phyloP scores from a whole-genome alignment of 208 protist genomes.

The Sergeia podlipaevii region DNA sequence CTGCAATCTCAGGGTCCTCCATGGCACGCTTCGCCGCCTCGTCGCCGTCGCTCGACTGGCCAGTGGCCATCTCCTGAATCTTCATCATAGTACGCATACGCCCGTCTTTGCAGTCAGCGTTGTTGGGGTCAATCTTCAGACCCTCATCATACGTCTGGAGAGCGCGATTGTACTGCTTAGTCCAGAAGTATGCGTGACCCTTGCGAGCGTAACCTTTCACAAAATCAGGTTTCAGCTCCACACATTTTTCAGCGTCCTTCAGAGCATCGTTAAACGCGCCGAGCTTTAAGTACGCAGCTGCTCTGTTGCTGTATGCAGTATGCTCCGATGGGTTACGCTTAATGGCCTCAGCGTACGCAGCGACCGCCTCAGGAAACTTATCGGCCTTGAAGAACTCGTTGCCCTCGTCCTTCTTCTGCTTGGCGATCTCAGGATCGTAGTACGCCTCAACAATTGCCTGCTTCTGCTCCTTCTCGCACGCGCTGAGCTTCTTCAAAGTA shows the following conservation, averaged over 20 bases:
- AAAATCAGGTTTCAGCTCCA: constrained; percentile 94
- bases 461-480: constrained; percentile 89
- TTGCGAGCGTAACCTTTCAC: constrained; percentile 92
- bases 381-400: constrained; percentile 96
- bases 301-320: constrained; percentile 94
- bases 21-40: constrained; percentile 89
- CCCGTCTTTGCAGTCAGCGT: constrained; percentile 88
- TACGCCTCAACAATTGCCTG: constrained; percentile 91
- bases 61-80: constrained; percentile 89
- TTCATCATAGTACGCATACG: constrained; percentile 86
- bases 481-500: constrained; percentile 82
- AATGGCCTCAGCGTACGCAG: constrained; percentile 92
- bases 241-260: constrained; percentile 95
- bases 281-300: constrained; percentile 96
- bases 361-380: constrained; percentile 94
- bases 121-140: constrained; percentile 91
- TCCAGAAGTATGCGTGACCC: constrained; percentile 90
- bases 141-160: constrained; percentile 95
- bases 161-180: constrained; percentile 96
- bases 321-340: constrained; percentile 94
- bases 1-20: constrained; percentile 94
- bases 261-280: constrained; percentile 92
- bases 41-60: constrained; percentile 76
- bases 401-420: constrained; percentile 92
- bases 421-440: constrained; percentile 85